Conservation (phyloP, 306 rosid species). For the Potentilla sterilis region DNA sequence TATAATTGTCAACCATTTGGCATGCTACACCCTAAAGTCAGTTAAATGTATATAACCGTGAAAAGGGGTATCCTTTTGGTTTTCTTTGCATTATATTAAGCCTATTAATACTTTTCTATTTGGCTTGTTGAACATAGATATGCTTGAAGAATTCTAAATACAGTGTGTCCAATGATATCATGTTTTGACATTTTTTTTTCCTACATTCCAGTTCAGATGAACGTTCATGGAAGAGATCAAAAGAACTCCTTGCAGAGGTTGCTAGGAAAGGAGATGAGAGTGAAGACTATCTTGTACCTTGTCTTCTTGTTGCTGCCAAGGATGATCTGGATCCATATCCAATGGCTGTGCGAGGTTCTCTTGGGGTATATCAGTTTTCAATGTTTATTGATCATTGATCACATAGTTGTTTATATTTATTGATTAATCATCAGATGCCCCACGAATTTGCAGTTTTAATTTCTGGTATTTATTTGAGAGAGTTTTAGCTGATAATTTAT, state of each 20-base stretch:
- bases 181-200: slow-evolving; percentile 20
- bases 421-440: slow-evolving; percentile 14
- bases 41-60: neutral
- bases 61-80: neutral
- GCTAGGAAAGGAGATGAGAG: slow-evolving; percentile 79
- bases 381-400: slow-evolving; percentile 10
- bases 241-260: slow-evolving; percentile 75
- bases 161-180: slow-evolving; percentile 1
- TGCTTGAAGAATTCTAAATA: neutral
- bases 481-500: neutral
- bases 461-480: neutral
- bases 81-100: neutral
- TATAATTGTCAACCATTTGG: neutral
- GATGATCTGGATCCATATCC: slow-evolving; percentile 87
- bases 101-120: neutral
- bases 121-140: neutral
- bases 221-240: slow-evolving; percentile 75
- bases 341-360: slow-evolving; percentile 78
- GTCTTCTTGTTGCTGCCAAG: slow-evolving; percentile 84
- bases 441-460: slow-evolving; percentile 9
- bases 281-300: slow-evolving; percentile 70
- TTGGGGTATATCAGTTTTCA: slow-evolving; percentile 51
- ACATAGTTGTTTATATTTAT: slow-evolving; percentile 7
- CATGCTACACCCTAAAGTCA: neutral
- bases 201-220: slow-evolving; percentile 73